Percentiles rank a stretch among this genome's conserved stretches.
phyloP scores from a whole-genome alignment of 805 yeast species.

The Yarrowia hollandica region DNA sequence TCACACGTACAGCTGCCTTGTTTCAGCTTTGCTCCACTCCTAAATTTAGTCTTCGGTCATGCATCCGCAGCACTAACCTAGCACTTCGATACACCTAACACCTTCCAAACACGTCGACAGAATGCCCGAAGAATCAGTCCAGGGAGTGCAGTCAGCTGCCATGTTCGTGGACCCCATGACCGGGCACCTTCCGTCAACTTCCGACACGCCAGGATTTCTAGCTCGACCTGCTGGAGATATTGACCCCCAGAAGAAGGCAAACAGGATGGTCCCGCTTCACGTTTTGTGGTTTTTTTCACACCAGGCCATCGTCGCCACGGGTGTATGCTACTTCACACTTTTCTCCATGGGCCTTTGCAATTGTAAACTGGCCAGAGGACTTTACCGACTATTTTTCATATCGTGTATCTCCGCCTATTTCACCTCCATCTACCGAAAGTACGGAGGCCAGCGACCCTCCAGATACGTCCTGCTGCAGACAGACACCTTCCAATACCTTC shows the following conservation, averaged over 20 bases:
- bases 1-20: too few relatives aligned
- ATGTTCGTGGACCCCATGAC: conserved; percentile 29
- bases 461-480: conserved; percentile 20
- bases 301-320: conserved; percentile 18
- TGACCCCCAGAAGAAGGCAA: conserved; percentile 11
- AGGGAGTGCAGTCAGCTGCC: conserved; percentile 13
- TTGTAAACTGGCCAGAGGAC: conserved; percentile 33
- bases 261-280: conserved; percentile 19
- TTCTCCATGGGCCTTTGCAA: conserved; percentile 2
- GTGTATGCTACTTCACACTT: conserved; percentile 2
- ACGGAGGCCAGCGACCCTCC: conserved; percentile 29
- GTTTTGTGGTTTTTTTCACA: conserved; percentile 24
- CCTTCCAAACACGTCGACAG: neutral
- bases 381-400: conserved; percentile 59
- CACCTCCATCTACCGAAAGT: conserved; percentile 13
- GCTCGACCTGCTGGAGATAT: neutral
- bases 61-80: conserved; percentile 24
- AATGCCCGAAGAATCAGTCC: conserved; percentile 3
- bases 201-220: conserved; percentile 9
- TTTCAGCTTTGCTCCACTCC: conserved; percentile 12
- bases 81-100: neutral
- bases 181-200: conserved; percentile 11
- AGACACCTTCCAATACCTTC: conserved; percentile 21
- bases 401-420: conserved; percentile 38
- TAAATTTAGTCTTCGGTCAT: neutral